phyloP scores from a whole-genome alignment of 345 rosid genomes.

The Syzygium oleosum region DNA sequence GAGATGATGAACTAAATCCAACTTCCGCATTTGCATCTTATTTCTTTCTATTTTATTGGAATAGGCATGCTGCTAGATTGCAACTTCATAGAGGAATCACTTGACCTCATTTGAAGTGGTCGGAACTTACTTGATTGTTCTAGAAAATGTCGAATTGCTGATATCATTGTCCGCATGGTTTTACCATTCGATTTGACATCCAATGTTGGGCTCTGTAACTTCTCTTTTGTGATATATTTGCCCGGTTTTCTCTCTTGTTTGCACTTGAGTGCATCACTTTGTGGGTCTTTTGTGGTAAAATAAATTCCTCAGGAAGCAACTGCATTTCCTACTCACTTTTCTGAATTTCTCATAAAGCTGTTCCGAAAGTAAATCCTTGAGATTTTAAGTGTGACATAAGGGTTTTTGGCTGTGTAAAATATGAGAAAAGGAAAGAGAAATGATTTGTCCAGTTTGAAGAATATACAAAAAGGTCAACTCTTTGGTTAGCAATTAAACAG shows the following conservation, averaged over 20 bases:
- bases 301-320: not conserved
- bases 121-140: not conserved
- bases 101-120: not conserved
- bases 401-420: not conserved
- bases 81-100: not conserved
- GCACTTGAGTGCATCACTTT: not conserved
- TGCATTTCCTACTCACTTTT: not conserved
- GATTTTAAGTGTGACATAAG: not conserved
- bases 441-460: not conserved
- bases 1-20: not conserved
- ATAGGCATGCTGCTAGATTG: not conserved
- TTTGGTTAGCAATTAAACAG: not conserved
- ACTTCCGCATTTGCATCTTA: not conserved
- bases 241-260: not conserved
- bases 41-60: not conserved
- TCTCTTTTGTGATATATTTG: not conserved
- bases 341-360: no score
- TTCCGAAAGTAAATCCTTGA: not conserved
- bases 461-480: not conserved
- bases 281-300: not conserved
- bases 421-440: not conserved
- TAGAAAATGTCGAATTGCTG: not conserved
- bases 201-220: not conserved
- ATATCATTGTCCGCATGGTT: not conserved
- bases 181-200: not conserved